These are phyloP conservation scores for Pestalotiopsis sp. DNA, from an alignment of 2,329 filamentous ascomycete genomes.

Conservation along the genomic window DNA sequence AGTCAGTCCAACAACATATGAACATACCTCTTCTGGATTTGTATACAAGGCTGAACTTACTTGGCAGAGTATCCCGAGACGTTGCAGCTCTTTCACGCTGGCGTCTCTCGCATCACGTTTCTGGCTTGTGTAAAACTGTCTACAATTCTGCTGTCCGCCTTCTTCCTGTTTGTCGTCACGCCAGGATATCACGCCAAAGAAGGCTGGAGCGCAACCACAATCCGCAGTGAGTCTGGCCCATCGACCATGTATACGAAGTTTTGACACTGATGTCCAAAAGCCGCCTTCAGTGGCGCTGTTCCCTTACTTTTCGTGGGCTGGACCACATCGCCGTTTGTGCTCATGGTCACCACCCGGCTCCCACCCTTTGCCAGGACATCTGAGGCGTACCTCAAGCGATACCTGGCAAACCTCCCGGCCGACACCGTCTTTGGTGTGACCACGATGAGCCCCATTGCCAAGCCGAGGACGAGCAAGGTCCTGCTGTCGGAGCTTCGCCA, in stretches of 20 bases:
- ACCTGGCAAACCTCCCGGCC: slow-evolving; percentile 49
- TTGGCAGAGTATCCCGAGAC: slow-evolving; percentile 54
- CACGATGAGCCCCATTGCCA: slow-evolving; percentile 58
- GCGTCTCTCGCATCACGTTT: slow-evolving; percentile 67
- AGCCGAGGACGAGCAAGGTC: slow-evolving; percentile 46
- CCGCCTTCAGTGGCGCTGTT: slow-evolving; percentile 60
- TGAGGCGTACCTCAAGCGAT: slow-evolving; percentile 55
- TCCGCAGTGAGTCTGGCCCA: slow-evolving; percentile 24
- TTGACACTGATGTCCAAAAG: slow-evolving; percentile 36
- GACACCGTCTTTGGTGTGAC: slow-evolving; percentile 51
- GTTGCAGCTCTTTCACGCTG: slow-evolving; percentile 76
- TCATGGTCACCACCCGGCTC: slow-evolving; percentile 70
- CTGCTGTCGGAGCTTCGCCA: slow-evolving; percentile 36
- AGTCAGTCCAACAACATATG: slow-evolving; percentile 5
- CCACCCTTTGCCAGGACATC: slow-evolving; percentile 67
- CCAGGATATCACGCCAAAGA: slow-evolving; percentile 56
- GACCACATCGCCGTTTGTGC: slow-evolving; percentile 71
- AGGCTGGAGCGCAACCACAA: slow-evolving; percentile 24
- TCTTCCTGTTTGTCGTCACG: slow-evolving; percentile 66
- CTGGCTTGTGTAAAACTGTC: slow-evolving; percentile 73
- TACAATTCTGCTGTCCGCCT: slow-evolving; percentile 68
- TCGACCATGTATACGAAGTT: slow-evolving; percentile 10
- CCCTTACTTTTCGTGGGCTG: slow-evolving; percentile 68
- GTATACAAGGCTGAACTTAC: background rate
- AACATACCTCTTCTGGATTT: background rate